Evolutionary conservation across 176 grass and related monocot genomes (phyloP), one percentile per base, ranked within the genome.

Genomic region (Triticum urartu): DNA sequence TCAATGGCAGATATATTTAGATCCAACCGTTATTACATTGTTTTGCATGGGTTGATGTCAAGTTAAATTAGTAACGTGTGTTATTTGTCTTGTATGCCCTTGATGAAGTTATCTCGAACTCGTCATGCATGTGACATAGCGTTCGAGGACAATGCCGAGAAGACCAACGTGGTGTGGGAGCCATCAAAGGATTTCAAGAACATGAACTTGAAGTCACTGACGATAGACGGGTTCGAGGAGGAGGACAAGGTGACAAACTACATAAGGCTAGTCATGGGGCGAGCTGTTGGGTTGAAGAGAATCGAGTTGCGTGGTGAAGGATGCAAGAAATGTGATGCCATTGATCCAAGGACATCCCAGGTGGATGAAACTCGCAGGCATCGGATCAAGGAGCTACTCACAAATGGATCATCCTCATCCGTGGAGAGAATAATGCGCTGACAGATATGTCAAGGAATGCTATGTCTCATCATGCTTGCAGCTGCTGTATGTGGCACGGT

Each of bases 251-350:
- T 79, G 43, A 32, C 7, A 0, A 60, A 69, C 7, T 79, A 79
- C 17, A 39, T 79, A 78, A 79, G 64, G 24, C 84, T 30, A 59
- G n/a, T 79, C 34, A 86, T 70, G 24, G n/a, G 70, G 34, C 64
- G 14, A 30, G 84, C 75, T 9, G 3, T 32, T 34, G 8, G 6
- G 2, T 43, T 86, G 75, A 60, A 43, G 84, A 72, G 11, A 28
- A 79, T 86, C 30, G 5, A 3, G 65, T 4, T 68, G 30, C 6
- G 1, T 18, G 24, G 18, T 20, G 18, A 58, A 21, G 2, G 1
- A 20, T 58, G 54, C 54, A 20, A 58, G 17, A 11, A 17, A 7
- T 58, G 54, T 18, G 17, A 58, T 17, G 54, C 18, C 17, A 58
- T 45, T 45, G 11, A 45, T 12, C 42, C 42, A 5, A 20, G 54